Percentiles rank a stretch among this genome's conserved stretches.
phyloP scores from a whole-genome alignment of 306 rosid species.

The Sphenostylis stenocarpa region DNA sequence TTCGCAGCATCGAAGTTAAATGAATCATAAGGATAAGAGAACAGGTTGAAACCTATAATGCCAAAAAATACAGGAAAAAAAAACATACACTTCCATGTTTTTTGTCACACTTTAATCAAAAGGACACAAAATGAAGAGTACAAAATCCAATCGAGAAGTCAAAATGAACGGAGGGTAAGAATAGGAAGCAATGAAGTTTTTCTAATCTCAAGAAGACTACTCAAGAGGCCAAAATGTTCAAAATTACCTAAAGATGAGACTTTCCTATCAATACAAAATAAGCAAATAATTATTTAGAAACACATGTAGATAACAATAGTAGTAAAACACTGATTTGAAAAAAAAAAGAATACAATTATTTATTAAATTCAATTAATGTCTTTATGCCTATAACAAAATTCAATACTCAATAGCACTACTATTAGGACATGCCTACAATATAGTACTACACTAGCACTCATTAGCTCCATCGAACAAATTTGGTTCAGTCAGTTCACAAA shows the following conservation, averaged over 20 bases:
- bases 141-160: slow-evolving; percentile 3
- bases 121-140: slow-evolving; percentile 2
- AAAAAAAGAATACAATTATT: neutral
- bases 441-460: neutral
- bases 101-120: slow-evolving; percentile 4
- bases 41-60: neutral
- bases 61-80: slow-evolving; percentile 16
- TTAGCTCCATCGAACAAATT: neutral
- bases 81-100: slow-evolving; percentile 7
- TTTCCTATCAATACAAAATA: neutral
- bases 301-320: neutral
- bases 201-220: slow-evolving; percentile 5
- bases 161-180: neutral
- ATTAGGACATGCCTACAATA: neutral
- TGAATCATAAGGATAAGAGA: neutral
- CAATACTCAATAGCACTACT: neutral
- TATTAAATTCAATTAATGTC: neutral
- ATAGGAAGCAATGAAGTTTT: slow-evolving; percentile 1
- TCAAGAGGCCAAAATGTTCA: slow-evolving; percentile 19
- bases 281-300: neutral
- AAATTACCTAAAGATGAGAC: slow-evolving; percentile 12
- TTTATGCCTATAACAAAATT: neutral
- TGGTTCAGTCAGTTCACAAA: slow-evolving; percentile 28
- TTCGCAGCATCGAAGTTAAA: neutral
- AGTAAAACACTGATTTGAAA: slow-evolving; percentile 2